Base-by-base conservation (phyloP, 1,284 basidiomycete genomes). In the Sanghuangporus baumii region DNA sequence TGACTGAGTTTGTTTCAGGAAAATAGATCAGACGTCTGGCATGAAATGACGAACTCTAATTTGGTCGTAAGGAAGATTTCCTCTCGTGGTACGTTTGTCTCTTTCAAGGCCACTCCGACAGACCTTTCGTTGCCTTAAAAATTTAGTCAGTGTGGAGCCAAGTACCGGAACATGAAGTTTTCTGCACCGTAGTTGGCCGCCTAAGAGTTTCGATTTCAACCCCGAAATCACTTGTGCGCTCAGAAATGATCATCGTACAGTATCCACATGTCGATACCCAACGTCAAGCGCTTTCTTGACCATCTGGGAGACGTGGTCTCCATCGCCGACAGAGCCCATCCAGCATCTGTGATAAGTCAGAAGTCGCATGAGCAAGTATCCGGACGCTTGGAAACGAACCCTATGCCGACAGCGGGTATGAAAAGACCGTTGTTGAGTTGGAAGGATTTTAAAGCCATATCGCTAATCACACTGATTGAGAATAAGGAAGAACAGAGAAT, bases 31-130 rank as follows among this genome's bases (percentile, higher is more conserved):
- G 12, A 26, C 6, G 3, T 23, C 20, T n/a, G 18, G 12, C 20
- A 23, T 11, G 14, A 23, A 51, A 16, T 23, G 8, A 81, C 75
- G 76, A 91, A 90, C 74, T 87, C 83, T 64, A 93, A 82, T 72
- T 93, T 92, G 59, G 87, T 89, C 61, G 89, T 92, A 60, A 92
- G 74, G 79, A 90, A 93, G 72, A 93, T 79, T 50, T 83, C 75
- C 59, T 79, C 78, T 63, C 91, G 82, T 12, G 83, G 78, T n/a
- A 91, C 82, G 26, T 86, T 87, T 23, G 84, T 88, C 34, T 75
- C 81, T 72, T 84, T 85, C 78, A 95, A 88, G 50, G 91, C 93
- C 66, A 86, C 71, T 16, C 92, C 93, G 62, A 96, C 93, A 70
- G 87, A 84, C 26, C 73, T 73, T 73, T 89, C 87, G 68, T 89